Evolutionary conservation across 257 asterid genomes (phyloP), one percentile per base, ranked within the genome.

Genomic region (Fraxinus quadrangulata): DNA sequence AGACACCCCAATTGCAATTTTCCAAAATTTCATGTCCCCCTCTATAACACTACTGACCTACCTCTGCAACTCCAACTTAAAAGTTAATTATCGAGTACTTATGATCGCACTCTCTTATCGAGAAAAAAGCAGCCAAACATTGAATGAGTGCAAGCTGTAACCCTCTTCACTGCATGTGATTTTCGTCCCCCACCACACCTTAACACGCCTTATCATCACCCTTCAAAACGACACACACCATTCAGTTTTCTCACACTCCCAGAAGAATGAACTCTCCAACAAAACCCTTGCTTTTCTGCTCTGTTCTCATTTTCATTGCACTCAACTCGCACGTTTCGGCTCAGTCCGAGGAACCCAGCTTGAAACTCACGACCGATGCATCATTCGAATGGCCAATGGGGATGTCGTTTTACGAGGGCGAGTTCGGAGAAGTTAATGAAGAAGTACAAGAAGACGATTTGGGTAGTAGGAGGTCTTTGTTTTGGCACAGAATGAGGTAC

Each of bases 401-500:
- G 67, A 77, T 78, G 68, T 70, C 94, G 11, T 37, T 37, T 37
- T 37, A 37, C 40, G 40, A 37, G 47, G 47, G 47, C 0, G 47
- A 40, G 5, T 67, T 75, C 37, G 85, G 39, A 0, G 84, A 75
- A 12, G 74, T 16, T 28, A 33, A 23, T 79, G 81, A 34, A 34
- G 85, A 37, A 7, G 75, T 17, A 16, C 12, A 31, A 54, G 79
- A 56, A 19, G 80, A 39, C 14, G 47, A 51, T 19, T 78, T 31
- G 28, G 36, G 69, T 1, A 79, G 40, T 72, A 85, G 96, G 67
- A 80, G 97, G 13, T 90, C 94, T 1, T 84, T 93, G 54, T 79
- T 87, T 36, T 93, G 98, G 98, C 86, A 81, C 67, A 78, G 74
- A 67, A 61, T 39, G 63, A 79, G 74, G 81, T 85, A 81, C 86